phyloP scores from a whole-genome alignment of 176 grass and related monocot genomes.

The Bolboschoenus planiculmis region DNA sequence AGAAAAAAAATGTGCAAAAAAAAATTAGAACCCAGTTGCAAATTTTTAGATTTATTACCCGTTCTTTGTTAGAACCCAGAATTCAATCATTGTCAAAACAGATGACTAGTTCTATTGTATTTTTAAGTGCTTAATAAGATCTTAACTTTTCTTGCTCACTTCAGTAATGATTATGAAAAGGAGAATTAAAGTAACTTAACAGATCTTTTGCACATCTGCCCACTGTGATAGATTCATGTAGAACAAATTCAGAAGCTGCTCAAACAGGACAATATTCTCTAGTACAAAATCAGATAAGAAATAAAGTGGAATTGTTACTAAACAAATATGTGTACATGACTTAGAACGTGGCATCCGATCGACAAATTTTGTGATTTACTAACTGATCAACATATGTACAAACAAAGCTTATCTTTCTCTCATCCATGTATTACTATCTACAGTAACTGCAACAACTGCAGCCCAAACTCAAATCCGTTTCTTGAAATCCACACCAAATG shows the following conservation, averaged over 20 bases:
- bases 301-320: neutral
- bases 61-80: neutral
- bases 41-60: neutral
- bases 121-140: neutral
- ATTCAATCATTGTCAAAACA: neutral
- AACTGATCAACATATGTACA: constrained; percentile 15
- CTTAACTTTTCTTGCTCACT: neutral
- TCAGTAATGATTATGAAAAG: no score
- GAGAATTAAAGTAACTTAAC: no score
- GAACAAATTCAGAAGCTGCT: neutral
- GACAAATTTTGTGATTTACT: constrained; percentile 7
- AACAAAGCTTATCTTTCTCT: constrained; percentile 2
- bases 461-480: neutral
- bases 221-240: neutral
- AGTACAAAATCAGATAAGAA: neutral
- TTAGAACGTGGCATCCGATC: neutral
- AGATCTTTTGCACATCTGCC: neutral
- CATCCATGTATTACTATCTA: constrained; percentile 18
- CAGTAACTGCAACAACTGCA: constrained; percentile 1
- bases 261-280: neutral
- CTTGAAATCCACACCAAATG: constrained; percentile 9
- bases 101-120: neutral
- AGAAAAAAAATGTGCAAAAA: neutral
- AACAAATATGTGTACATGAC: neutral
- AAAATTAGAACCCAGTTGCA: neutral